Evolutionary conservation across 1,284 basidiomycete genomes (phyloP), one percentile per base, ranked within the genome.

Genomic region (Apiotrichum siamense): DNA sequence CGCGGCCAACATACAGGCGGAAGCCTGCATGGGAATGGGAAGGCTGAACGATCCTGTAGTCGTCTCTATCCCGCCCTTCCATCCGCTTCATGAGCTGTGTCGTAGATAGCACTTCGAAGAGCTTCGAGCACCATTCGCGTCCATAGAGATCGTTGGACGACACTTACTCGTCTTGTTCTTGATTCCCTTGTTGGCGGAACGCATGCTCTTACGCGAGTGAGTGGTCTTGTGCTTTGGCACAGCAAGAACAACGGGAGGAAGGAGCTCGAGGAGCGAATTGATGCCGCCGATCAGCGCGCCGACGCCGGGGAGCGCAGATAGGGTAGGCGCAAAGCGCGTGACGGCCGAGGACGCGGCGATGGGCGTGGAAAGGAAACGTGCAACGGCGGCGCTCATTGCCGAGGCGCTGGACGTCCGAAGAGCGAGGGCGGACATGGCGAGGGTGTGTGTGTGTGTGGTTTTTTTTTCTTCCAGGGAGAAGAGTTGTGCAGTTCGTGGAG

Each of bases 211-310:
- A 44, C 88, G 79, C 26, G 89, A 92, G 73, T 97, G 93, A 0
- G 91, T 91, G 10, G 84, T 81, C 77, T 96, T 96, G 75, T 86
- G 88, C 77, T 97, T 97, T 17, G 94, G 94, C 3, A 94, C 93
- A 17, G 93, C 93, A 42, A 88, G 81, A 24, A 97, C 75, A 65
- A 96, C 83, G 1, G 91, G 82, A 23, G 93, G 90, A 63, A 97
- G 81, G 27, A 94, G 79, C 55, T 91, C 87, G 43, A 85, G 78
- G 25, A 92, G 76, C 10, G 84, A 81, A 44, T 80, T 58, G 33
- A 69, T 54, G 44, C 55, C 49, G 57, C 61, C 44, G 60, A 55
- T 31, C 9, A 45, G 44, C 9, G 32, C 17, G 23, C 21, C 31
- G 32, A 45, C 31, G 44, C 32, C 44, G 13, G 44, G 44, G 7